Evolutionary conservation across 495 filamentous ascomycete genomes (phyloP), one percentile per base, ranked within the genome.

Genomic region (Aspergillus diversus): DNA sequence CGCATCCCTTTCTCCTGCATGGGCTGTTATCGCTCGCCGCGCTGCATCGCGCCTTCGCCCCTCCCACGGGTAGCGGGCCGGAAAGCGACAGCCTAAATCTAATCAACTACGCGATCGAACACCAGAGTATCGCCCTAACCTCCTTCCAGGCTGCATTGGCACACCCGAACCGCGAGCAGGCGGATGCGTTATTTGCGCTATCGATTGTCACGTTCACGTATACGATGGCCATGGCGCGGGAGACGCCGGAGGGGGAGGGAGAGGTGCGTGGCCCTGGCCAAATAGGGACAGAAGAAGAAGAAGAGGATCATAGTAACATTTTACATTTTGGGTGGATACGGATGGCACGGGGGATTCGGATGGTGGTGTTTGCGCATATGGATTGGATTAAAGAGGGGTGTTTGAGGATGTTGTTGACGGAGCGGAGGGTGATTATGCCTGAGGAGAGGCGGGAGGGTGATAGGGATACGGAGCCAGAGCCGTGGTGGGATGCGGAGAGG

Each of bases 361-460:
- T 49, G 46, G 16, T 49, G 4, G 5, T 49, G 17, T 16, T 49
- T 3, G 16, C 46, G 17, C 46, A 49, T 21, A 49, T 49, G 46
- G 46, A 49, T 15, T 49, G 46, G 46, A 17, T 49, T 49, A 49
- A 49, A 49, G 15, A 49, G 46, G 46, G 46, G 5, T 49, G 46
- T 17, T 16, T 49, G 13, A 49, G 17, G 16, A 16, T 16, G 17
- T 15, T 49, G 4, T 16, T 49, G 16, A 12, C 15, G 17, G 46
- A 49, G 17, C 12, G 46, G 17, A 49, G 17, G 12, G 17, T 21
- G 0, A 21, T 49, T 15, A n/a, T 21, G 46, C 12, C 11, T 4
- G 12, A 12, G 39, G 39, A 9, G 7, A 13, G 37, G 13, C 1
- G 37, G 37, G 37, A 39, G 7, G 7, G 35, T 12, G 12, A 13